Percentiles rank a stretch among this genome's conserved stretches.
These are phyloP conservation scores for Debaryomyces singareniensis DNA, from an alignment of 1,139 yeast genomes.

Conservation along the genomic window DNA sequence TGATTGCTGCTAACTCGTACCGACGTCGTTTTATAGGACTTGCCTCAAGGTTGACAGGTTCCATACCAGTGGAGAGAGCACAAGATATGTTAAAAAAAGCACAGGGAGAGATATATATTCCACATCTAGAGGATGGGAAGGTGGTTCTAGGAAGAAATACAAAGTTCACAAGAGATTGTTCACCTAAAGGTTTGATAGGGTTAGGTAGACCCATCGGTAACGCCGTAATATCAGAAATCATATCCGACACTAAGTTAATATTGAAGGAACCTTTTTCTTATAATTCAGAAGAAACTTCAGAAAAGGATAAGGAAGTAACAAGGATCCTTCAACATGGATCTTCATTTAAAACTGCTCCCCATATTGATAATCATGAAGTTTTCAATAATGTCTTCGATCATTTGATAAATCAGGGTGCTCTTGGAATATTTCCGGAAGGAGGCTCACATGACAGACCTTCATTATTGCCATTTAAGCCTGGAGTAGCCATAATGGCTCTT, in stretches of 20 bases:
- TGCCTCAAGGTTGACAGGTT: slow-evolving; percentile 50
- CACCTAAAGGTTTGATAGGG: slow-evolving; percentile 53
- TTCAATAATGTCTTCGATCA: slow-evolving; percentile 62
- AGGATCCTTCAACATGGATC: slow-evolving; percentile 42
- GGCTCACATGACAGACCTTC: slow-evolving; percentile 38
- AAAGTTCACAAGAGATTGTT: slow-evolving; percentile 38
- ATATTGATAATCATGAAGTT: slow-evolving; percentile 53
- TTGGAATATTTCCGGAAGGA: slow-evolving; percentile 68
- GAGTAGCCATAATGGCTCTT: slow-evolving; percentile 45
- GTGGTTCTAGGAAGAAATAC: slow-evolving; percentile 45
- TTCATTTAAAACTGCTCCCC: slow-evolving; percentile 51
- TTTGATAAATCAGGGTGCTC: slow-evolving; percentile 47
- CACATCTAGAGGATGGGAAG: slow-evolving; percentile 21
- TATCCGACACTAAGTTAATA: slow-evolving; percentile 46
- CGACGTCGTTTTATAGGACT: slow-evolving; percentile 47
- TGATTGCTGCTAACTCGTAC: slow-evolving; percentile 63
- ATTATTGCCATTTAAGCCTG: slow-evolving; percentile 38
- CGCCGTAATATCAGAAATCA: slow-evolving; percentile 45
- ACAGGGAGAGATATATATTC: slow-evolving; percentile 39
- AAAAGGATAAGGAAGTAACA: slow-evolving; percentile 22
- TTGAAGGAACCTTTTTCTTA: slow-evolving; percentile 44
- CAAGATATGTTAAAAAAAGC: slow-evolving; percentile 53
- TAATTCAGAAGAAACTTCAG: slow-evolving; percentile 10
- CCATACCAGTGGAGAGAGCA: slow-evolving; percentile 70
- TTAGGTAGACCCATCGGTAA: slow-evolving; percentile 55